A percentile compares a stretch with the other conserved stretches of the same genome.
Evolutionary conservation across 2,329 filamentous ascomycete genomes (phyloP).

Genomic region (Thielaviopsis cerberus): DNA sequence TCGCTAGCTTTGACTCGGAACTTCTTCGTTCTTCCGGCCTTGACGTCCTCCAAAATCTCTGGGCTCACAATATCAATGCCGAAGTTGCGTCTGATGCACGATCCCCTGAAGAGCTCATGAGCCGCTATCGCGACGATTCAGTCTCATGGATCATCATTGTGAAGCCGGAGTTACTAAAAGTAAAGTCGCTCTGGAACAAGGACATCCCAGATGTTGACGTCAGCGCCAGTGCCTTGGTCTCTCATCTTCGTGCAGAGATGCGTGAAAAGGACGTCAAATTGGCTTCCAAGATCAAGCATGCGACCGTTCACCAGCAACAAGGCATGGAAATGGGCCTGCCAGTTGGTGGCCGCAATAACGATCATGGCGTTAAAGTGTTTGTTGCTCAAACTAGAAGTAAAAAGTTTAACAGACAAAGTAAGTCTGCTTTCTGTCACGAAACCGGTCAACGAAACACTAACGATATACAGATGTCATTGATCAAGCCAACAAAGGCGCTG

Average conservation of each 20-base stretch:
- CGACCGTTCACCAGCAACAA: slow-evolving; percentile 15
- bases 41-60: slow-evolving; percentile 59
- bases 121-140: slow-evolving; percentile 55
- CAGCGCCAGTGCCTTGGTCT: slow-evolving; percentile 35
- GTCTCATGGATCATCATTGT: slow-evolving; percentile 81
- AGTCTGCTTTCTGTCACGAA: not conserved
- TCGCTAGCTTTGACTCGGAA: slow-evolving; percentile 68
- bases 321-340: slow-evolving; percentile 9
- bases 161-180: slow-evolving; percentile 63
- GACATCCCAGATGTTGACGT: slow-evolving; percentile 62
- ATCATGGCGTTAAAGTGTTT: slow-evolving; percentile 69
- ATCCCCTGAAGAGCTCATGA: slow-evolving; percentile 61
- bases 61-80: slow-evolving; percentile 68
- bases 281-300: slow-evolving; percentile 23
- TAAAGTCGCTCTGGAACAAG: slow-evolving; percentile 59
- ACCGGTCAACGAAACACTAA: not conserved
- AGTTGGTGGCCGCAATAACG: slow-evolving; percentile 20
- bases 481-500: slow-evolving; percentile 43
- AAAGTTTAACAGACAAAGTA: slow-evolving; percentile 61
- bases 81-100: slow-evolving; percentile 68
- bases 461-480: slow-evolving; percentile 51
- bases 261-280: slow-evolving; percentile 56
- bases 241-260: slow-evolving; percentile 65
- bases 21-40: slow-evolving; percentile 60
- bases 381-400: slow-evolving; percentile 69